phyloP scores from a whole-genome alignment of 164 flowering plant species.

The Stephania japonica region DNA sequence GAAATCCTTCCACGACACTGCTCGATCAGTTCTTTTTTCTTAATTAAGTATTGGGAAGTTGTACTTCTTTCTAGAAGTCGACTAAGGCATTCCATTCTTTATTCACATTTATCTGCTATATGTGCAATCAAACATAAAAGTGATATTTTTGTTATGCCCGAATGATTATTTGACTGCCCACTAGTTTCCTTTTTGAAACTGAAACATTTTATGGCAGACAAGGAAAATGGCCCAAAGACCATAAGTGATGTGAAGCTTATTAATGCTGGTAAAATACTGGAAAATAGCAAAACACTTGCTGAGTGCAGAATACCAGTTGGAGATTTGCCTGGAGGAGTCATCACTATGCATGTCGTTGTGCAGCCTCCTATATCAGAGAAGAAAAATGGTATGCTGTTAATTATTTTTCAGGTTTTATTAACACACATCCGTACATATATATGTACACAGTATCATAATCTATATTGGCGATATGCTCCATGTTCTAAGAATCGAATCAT shows the following conservation, averaged over 20 bases:
- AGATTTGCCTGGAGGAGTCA: conserved; percentile 56
- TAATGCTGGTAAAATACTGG: conserved; percentile 66
- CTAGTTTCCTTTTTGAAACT: background rate
- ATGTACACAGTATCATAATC: background rate
- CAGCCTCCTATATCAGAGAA: conserved; percentile 43
- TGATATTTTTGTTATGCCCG: background rate
- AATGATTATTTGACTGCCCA: background rate
- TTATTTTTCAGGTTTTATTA: conserved; percentile 5
- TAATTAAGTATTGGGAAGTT: background rate
- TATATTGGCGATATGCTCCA: too few relatives aligned
- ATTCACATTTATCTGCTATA: background rate
- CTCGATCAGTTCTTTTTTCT: background rate
- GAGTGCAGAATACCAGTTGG: conserved; percentile 47
- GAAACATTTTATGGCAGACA: conserved; percentile 27
- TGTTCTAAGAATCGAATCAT: too few relatives aligned
- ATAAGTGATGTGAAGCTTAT: conserved; percentile 58
- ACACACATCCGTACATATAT: background rate
- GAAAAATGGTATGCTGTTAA: conserved; percentile 32
- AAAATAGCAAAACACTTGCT: conserved; percentile 53
- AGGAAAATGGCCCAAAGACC: conserved; percentile 50
- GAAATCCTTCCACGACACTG: too few relatives aligned
- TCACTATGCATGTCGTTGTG: conserved; percentile 70
- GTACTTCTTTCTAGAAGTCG: background rate
- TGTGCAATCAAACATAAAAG: background rate
- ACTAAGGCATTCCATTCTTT: background rate